Evolutionary conservation across 768 basidiomycete species (phyloP).

Genomic region (Lactifluus echinatus): DNA sequence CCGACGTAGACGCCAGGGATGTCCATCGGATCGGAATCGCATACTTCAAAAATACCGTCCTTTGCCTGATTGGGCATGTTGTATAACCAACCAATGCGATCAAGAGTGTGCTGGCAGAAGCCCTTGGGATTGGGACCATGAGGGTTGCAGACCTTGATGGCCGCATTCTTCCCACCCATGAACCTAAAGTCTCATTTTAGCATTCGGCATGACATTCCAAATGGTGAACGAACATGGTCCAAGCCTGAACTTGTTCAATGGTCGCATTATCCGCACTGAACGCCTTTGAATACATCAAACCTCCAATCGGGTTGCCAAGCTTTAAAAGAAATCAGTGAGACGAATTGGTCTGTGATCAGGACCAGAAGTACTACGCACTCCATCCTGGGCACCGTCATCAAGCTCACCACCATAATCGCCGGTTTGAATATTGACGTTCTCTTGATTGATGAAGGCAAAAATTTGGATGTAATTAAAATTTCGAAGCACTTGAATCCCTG

Average conservation of each 20-base stretch:
- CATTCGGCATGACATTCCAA: background rate
- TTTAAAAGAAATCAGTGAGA: slow-evolving; percentile 23
- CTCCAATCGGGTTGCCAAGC: slow-evolving; percentile 79
- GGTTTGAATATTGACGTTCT: slow-evolving; percentile 39
- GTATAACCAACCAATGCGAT: slow-evolving; percentile 66
- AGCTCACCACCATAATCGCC: slow-evolving; percentile 69
- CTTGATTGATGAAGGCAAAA: slow-evolving; percentile 58
- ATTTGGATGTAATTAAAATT: slow-evolving; percentile 54
- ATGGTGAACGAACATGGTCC: slow-evolving; percentile 47
- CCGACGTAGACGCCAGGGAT: slow-evolving; percentile 46
- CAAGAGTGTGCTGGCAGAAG: slow-evolving; percentile 66
- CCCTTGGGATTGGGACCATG: slow-evolving; percentile 36
- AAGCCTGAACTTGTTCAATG: slow-evolving; percentile 51
- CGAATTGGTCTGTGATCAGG: background rate
- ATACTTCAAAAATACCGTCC: slow-evolving; percentile 52
- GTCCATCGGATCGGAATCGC: slow-evolving; percentile 56
- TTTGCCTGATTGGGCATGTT: slow-evolving; percentile 61
- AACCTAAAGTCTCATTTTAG: slow-evolving; percentile 39
- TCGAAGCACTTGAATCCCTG: slow-evolving; percentile 54
- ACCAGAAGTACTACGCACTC: slow-evolving; percentile 27
- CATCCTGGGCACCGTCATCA: slow-evolving; percentile 67
- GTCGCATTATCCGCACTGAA: slow-evolving; percentile 37
- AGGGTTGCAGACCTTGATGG: slow-evolving; percentile 67
- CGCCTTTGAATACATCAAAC: slow-evolving; percentile 53
- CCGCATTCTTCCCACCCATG: slow-evolving; percentile 58